Evolutionary conservation across 2,329 filamentous ascomycete species (phyloP).

Genomic region (Iodosphaeria phyllophila): DNA sequence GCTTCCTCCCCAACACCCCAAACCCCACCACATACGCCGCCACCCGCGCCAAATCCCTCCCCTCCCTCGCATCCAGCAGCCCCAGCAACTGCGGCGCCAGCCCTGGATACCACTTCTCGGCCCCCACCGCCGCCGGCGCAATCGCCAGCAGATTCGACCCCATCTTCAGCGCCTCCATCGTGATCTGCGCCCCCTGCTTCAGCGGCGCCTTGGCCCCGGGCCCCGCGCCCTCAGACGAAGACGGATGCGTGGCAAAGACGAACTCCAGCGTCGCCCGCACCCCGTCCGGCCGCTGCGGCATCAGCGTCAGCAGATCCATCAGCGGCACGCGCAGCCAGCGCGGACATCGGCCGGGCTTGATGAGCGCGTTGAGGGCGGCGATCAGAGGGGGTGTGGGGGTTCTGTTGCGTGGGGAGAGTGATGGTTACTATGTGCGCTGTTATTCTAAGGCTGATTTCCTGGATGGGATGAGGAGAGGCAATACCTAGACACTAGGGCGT

Average conservation of each 20-base stretch:
- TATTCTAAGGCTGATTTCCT: slow-evolving; percentile 1
- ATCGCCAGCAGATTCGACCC: slow-evolving; percentile 41
- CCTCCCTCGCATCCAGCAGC: slow-evolving; percentile 41
- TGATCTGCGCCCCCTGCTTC: slow-evolving; percentile 44
- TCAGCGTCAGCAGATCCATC: slow-evolving; percentile 34
- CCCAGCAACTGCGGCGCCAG: slow-evolving; percentile 41
- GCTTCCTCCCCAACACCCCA: slow-evolving; percentile 45
- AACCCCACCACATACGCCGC: slow-evolving; percentile 45
- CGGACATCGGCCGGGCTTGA: slow-evolving; percentile 40
- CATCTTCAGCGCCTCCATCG: slow-evolving; percentile 47
- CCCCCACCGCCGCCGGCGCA: slow-evolving; percentile 32
- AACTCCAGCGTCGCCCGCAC: slow-evolving; percentile 53
- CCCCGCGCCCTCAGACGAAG: slow-evolving; percentile 22
- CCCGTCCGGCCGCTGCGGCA: slow-evolving; percentile 43
- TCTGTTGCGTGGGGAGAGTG: slow-evolving; percentile 14
- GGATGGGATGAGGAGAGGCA: too few species aligned
- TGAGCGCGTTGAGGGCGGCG: slow-evolving; percentile 40
- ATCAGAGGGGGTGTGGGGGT: slow-evolving; percentile 33
- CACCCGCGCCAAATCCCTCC: slow-evolving; percentile 36
- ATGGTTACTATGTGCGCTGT: slow-evolving; percentile 4
- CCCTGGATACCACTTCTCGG: slow-evolving; percentile 39
- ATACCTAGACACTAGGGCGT: slow-evolving; percentile 29
- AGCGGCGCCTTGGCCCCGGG: too few species aligned
- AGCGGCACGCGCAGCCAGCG: slow-evolving; percentile 39
- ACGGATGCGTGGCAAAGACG: slow-evolving; percentile 48